Evolutionary conservation across 2,329 filamentous ascomycete genomes (phyloP), one percentile per base, ranked within the genome.

Genomic region (Beauveria bassiana): DNA sequence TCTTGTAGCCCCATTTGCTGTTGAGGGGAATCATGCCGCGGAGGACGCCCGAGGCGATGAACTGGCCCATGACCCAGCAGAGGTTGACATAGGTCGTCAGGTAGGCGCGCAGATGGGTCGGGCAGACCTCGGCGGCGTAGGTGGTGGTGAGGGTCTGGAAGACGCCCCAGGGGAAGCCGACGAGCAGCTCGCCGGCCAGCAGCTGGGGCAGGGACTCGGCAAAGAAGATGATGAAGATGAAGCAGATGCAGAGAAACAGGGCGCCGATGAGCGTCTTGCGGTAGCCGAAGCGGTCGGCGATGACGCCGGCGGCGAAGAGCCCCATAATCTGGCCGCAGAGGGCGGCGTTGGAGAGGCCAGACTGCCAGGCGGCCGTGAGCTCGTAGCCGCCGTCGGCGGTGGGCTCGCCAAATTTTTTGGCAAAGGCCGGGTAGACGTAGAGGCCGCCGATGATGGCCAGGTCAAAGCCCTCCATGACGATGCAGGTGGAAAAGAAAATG

Each of bases 181-280:
- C 75, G 2, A 81, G 70, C 22, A 81, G 72, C 65, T 81, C 74
- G 10, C 77, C 78, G 5, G 73, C 72, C 3, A 81, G 71, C 0
- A 81, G 74, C 65, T 77, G 70, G 1, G 70, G 64, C 3, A 79
- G 69, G 9, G 70, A 71, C 62, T 74, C 65, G 2, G 77, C 73
- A 58, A 81, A 81, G 70, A 81, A 81, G 54, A 75, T 70, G 61
- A 81, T 74, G 60, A 79, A 81, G 61, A 83, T 77, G 64, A 81
- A 80, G 3, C 68, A 69, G 5, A 72, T 67, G 72, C 75, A 69
- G 66, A 67, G 67, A 1, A 70, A 53, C 5, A 83, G 69, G 0
- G 77, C 73, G 1, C 70, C 74, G 8, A 81, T 73, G 31, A 83
- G 74, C 0, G 78, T 80, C 70, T 77, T 75, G 60, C 77, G 74